Base-by-base conservation (phyloP, 768 basidiomycete genomes). In the Leucocoprinus sp. region DNA sequence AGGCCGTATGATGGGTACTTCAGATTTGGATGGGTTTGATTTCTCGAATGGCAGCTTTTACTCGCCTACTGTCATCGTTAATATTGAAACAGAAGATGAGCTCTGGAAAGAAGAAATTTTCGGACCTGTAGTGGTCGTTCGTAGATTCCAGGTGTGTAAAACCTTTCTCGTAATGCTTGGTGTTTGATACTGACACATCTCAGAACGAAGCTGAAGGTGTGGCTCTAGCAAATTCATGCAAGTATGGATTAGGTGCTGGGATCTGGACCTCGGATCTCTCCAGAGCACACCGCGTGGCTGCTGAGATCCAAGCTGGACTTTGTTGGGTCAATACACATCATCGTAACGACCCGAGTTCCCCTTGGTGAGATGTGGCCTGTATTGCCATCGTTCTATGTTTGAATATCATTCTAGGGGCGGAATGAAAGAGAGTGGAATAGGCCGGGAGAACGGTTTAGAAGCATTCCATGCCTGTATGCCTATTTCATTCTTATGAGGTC, bases 281-380 rank as follows among this genome's bases (percentile, higher is more conserved):
- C 0, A 70, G 79, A 45, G 88, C 84, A 8, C 87, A 91, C 57
- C 78, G 83, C 3, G 74, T 89, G 2, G 74, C 88, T 5, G 72
- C 72, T 40, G 66, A 67, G 26, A 79, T 93, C 27, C 72, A 92
- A 52, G 68, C 82, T 14, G 90, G 90, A 4, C 56, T 92, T 23
- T 83, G 86, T 36, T 93, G 90, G 90, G 76, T 91, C 28, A 92
- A 93, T 57, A 89, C 84, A 0, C 87, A 91, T 53, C 90, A 93
- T 56, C 75, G 89, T 37, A 92, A 93, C 54, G 88, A 92, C 57
- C 90, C 90, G 6, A 84, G 83, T 51, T 89, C 85, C 24, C 88
- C 90, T 31, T 93, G 90, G 89, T 87, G 57, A 29, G 74, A 27
- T 49, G 24, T 22, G 15, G 14, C 11, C 21, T 15, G 11, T 11